Conservation (phyloP, 1,284 basidiomycete genomes). For the Pascua sp. region DNA sequence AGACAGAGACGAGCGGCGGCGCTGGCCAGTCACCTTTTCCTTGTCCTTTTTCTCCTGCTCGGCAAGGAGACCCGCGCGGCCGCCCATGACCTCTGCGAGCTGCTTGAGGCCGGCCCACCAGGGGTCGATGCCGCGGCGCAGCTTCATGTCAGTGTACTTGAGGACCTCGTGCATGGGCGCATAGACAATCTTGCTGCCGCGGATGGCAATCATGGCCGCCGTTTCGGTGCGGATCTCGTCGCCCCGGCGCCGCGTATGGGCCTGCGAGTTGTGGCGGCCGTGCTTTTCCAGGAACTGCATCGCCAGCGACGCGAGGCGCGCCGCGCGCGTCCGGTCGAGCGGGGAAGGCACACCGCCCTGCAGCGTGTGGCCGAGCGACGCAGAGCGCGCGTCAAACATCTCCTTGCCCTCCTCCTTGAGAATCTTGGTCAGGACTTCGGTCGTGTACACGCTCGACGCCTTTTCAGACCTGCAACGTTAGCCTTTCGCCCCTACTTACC, state of each 20-base stretch:
- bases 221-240: constrained; percentile 49
- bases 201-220: constrained; percentile 87
- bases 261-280: constrained; percentile 52
- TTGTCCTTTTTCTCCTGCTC: constrained; percentile 3
- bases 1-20: too few relatives aligned
- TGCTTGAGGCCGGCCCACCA: constrained; percentile 78
- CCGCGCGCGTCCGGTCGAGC: constrained; percentile 84
- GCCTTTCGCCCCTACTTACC: neutral
- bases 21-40: too few relatives aligned
- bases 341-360: constrained; percentile 95
- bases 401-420: constrained; percentile 85
- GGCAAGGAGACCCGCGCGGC: constrained; percentile 38
- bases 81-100: constrained; percentile 65
- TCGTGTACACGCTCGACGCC: constrained; percentile 83
- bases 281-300: constrained; percentile 91
- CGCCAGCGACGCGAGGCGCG: constrained; percentile 83
- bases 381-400: constrained; percentile 91
- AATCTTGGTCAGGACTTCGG: constrained; percentile 89
- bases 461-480: constrained; percentile 67
- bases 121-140: constrained; percentile 70
- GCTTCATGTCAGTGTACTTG: constrained; percentile 81
- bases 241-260: constrained; percentile 13
- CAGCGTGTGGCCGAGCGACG: constrained; percentile 90
- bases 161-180: constrained; percentile 81
- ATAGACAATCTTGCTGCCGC: constrained; percentile 73